Evolutionary conservation across 306 rosid genomes (phyloP).

Genomic region (Quercus parvula): DNA sequence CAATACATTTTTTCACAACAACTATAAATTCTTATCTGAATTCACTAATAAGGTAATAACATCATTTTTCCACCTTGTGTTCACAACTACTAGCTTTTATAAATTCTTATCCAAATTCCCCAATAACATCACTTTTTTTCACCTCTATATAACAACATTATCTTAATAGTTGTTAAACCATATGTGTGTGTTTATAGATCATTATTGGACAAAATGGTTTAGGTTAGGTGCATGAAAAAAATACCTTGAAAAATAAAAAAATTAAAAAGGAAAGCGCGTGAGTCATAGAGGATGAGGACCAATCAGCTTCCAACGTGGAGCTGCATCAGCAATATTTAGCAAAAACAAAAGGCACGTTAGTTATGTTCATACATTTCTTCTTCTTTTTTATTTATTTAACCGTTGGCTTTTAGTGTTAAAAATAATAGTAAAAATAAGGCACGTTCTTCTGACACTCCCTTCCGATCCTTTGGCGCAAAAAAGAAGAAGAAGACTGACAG

Average conservation of each 20-base stretch:
- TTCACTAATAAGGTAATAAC: too few species aligned
- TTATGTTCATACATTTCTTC: not conserved
- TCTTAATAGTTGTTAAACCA: too few species aligned
- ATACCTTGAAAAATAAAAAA: not conserved
- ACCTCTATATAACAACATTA: too few species aligned
- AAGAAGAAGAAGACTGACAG: not conserved
- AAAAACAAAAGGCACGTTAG: not conserved
- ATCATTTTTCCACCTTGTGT: fast-evolving
- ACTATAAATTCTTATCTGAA: too few species aligned
- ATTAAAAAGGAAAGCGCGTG: not conserved
- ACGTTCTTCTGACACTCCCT: not conserved
- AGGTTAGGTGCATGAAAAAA: too few species aligned
- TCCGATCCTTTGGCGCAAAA: not conserved
- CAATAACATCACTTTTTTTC: too few species aligned
- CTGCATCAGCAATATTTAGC: conserved; percentile 3
- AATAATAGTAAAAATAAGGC: not conserved
- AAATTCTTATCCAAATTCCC: too few species aligned
- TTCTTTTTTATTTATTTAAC: not conserved
- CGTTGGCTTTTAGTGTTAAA: too few species aligned
- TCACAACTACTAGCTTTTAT: too few species aligned
- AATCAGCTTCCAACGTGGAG: conserved; percentile 1
- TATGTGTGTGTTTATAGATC: too few species aligned
- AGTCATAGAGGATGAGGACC: not conserved
- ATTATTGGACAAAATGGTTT: too few species aligned
- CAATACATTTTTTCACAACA: too few species aligned